phyloP scores from a whole-genome alignment of 192 early-diverging fungal species.

The Helicostylum pulchrum region DNA sequence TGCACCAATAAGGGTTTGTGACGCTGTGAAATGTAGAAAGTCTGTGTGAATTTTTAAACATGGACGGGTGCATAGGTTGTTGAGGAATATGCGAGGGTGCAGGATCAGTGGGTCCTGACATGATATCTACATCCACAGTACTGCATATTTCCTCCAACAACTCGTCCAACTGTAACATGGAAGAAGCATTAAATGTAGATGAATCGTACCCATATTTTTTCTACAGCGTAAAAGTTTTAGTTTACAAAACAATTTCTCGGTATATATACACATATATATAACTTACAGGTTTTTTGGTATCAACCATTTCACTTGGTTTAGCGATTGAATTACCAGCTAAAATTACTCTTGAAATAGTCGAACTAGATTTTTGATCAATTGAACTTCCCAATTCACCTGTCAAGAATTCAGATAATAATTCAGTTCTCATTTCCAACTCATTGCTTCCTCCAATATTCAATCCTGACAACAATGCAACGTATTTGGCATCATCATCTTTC shows the following conservation, averaged over 20 bases:
- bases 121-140: constrained; percentile 64
- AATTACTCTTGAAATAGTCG: constrained; percentile 69
- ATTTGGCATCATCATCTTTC: constrained; percentile 55
- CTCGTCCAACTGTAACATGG: constrained; percentile 58
- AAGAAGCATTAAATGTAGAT: constrained; percentile 43
- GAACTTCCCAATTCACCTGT: constrained; percentile 67
- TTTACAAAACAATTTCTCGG: background rate
- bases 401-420: constrained; percentile 77
- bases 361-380: constrained; percentile 52
- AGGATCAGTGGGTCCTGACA: constrained; percentile 83
- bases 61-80: constrained; percentile 69
- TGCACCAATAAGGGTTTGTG: constrained; percentile 79
- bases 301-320: constrained; percentile 25
- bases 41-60: constrained; percentile 61
- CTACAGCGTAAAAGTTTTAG: constrained; percentile 19
- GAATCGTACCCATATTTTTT: constrained; percentile 53
- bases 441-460: constrained; percentile 58
- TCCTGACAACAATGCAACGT: constrained; percentile 82
- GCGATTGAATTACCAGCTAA: constrained; percentile 73
- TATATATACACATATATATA: constrained; percentile 26
- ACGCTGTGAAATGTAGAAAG: constrained; percentile 63
- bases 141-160: constrained; percentile 64
- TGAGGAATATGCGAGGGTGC: constrained; percentile 80
- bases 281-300: constrained; percentile 35
- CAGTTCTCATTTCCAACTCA: constrained; percentile 53